Evolutionary conservation across 202 grass and related monocot genomes (phyloP).

Genomic region (Elaeis oleifera): DNA sequence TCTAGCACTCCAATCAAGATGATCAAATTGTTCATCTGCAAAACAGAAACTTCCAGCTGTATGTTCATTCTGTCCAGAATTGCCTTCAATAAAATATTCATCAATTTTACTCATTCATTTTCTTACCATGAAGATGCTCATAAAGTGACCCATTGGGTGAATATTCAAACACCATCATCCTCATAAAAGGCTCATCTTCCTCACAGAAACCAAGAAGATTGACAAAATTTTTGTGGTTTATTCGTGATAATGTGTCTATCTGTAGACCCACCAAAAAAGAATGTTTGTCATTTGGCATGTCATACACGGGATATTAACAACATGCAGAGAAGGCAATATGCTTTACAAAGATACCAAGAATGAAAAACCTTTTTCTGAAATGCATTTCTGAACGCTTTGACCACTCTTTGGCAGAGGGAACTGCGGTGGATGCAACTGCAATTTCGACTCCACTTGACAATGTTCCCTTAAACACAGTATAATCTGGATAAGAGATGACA

Average conservation of each 20-base stretch:
- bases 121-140: slow-evolving; percentile 93
- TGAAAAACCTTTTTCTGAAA: slow-evolving; percentile 82
- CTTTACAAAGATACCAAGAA: slow-evolving; percentile 14
- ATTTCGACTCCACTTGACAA: slow-evolving; percentile 96
- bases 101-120: not conserved
- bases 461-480: slow-evolving; percentile 86
- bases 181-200: slow-evolving; percentile 94
- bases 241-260: slow-evolving; percentile 79
- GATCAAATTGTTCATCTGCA: slow-evolving; percentile 93
- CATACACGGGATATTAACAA: not conserved
- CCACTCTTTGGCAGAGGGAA: slow-evolving; percentile 63
- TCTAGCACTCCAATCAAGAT: slow-evolving; percentile 85
- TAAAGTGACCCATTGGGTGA: slow-evolving; percentile 77
- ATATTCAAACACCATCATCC: slow-evolving; percentile 99
- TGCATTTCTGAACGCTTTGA: slow-evolving; percentile 70
- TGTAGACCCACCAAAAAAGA: slow-evolving; percentile 25
- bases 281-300: no score
- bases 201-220: slow-evolving; percentile 90
- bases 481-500: slow-evolving; percentile 57
- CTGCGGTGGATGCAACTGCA: slow-evolving; percentile 64
- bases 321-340: not conserved
- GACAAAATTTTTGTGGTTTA: slow-evolving; percentile 98
- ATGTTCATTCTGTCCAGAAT: no score
- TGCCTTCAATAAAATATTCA: not conserved
- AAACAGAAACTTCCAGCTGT: slow-evolving; percentile 8